phyloP scores from a whole-genome alignment of 768 basidiomycete genomes.

The Leccinum rimulosum region DNA sequence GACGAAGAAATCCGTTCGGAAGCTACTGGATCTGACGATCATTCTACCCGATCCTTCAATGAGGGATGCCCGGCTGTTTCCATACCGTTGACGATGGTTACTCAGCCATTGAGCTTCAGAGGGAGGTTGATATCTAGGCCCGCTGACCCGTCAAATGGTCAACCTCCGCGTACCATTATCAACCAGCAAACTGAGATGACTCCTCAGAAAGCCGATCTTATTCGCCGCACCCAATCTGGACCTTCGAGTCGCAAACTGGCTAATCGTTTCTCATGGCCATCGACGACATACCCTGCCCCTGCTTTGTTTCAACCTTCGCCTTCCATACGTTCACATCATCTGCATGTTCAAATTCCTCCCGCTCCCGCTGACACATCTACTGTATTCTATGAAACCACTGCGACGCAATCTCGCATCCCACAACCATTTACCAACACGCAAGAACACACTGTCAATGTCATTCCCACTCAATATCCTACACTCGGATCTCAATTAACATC shows the following conservation, averaged over 20 bases:
- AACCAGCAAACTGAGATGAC: slow-evolving; percentile 13
- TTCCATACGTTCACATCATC: slow-evolving; percentile 31
- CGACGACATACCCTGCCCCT: slow-evolving; percentile 44
- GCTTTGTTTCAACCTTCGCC: slow-evolving; percentile 47
- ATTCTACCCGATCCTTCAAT: slow-evolving; percentile 64
- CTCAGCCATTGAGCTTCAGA: slow-evolving; percentile 17
- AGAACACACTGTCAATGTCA: slow-evolving; percentile 24
- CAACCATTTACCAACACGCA: slow-evolving; percentile 18
- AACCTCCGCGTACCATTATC: neutral
- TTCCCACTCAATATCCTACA: slow-evolving; percentile 28
- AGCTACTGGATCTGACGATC: slow-evolving; percentile 63
- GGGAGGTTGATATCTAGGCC: slow-evolving; percentile 26
- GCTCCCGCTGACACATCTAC: slow-evolving; percentile 44
- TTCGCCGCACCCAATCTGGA: slow-evolving; percentile 45
- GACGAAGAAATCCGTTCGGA: slow-evolving; percentile 66
- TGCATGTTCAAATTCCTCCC: slow-evolving; percentile 31
- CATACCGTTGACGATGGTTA: slow-evolving; percentile 8
- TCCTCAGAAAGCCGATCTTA: slow-evolving; percentile 37
- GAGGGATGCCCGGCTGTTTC: slow-evolving; percentile 41
- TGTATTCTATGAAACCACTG: slow-evolving; percentile 67
- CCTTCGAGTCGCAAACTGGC: slow-evolving; percentile 35
- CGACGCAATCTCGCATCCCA: slow-evolving; percentile 31
- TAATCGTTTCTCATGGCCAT: slow-evolving; percentile 41
- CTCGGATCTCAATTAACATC: slow-evolving; percentile 34
- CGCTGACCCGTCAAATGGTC: slow-evolving; percentile 7